Conservation (phyloP, 2,329 filamentous ascomycete species). For the Scedosporium dehoogii region DNA sequence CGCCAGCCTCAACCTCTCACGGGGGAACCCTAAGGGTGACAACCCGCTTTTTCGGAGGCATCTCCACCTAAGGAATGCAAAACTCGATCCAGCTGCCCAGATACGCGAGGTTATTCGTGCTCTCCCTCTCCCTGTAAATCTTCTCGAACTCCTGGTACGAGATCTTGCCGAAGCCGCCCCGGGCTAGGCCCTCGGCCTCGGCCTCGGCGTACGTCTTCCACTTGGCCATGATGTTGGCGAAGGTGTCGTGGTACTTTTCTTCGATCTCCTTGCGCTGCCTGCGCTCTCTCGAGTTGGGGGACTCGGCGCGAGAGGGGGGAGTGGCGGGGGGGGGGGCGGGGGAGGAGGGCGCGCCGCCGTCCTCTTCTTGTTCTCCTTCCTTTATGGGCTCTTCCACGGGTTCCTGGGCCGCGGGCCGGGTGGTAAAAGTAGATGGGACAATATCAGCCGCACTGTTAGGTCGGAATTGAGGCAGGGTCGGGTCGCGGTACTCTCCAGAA, state of each 20-base stretch:
- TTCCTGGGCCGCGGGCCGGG: not conserved
- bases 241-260: constrained; percentile 11
- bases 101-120: constrained; percentile 61
- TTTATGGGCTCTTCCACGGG: not conserved
- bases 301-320: not conserved
- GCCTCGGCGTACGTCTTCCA: constrained; percentile 52
- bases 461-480: constrained; percentile 59
- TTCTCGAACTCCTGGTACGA: constrained; percentile 70
- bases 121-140: constrained; percentile 58
- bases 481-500: constrained; percentile 33
- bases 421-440: constrained; percentile 4
- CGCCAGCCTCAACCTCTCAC: not conserved
- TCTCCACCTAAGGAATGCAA: constrained; percentile 45
- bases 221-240: constrained; percentile 25
- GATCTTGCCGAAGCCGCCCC: constrained; percentile 73
- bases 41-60: not conserved
- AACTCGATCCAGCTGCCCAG: constrained; percentile 87
- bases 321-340: not conserved
- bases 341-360: not conserved
- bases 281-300: not conserved
- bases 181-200: constrained; percentile 56
- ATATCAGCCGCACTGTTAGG: constrained; percentile 36
- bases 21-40: not conserved
- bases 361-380: not conserved
- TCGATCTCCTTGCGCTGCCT: constrained; percentile 4